Conservation (phyloP, 345 rosid genomes). For the Aquilaria malaccensis region DNA sequence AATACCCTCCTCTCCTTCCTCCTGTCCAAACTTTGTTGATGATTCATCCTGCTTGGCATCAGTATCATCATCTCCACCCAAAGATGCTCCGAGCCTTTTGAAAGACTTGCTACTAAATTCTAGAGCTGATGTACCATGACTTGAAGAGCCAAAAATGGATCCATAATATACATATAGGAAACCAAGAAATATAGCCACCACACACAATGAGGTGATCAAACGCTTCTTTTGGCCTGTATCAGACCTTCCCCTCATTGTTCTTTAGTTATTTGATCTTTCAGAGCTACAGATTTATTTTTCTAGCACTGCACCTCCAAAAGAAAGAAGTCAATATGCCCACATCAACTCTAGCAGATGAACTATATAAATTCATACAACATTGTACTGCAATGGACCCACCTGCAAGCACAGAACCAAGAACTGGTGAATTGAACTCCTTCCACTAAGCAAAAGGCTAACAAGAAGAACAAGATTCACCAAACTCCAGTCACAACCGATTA, state of each 20-base stretch:
- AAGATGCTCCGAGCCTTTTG: slow-evolving; percentile 73
- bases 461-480: too few species aligned
- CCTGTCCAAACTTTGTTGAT: slow-evolving; percentile 34
- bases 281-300: slow-evolving; percentile 16
- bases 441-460: too few species aligned
- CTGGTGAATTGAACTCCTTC: too few species aligned
- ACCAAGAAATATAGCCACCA: slow-evolving; percentile 49
- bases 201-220: slow-evolving; percentile 45
- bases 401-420: too few species aligned
- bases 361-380: too few species aligned
- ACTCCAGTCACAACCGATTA: too few species aligned
- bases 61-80: slow-evolving; percentile 76
- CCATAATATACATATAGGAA: slow-evolving; percentile 68
- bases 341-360: too few species aligned
- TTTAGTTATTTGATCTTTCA: slow-evolving; percentile 9
- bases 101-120: slow-evolving; percentile 67
- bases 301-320: slow-evolving; percentile 1
- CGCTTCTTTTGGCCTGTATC: slow-evolving; percentile 89
- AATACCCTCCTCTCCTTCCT: slow-evolving; percentile 38
- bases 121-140: slow-evolving; percentile 57
- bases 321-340: too few species aligned
- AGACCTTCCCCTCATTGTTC: slow-evolving; percentile 84
- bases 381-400: too few species aligned
- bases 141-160: slow-evolving; percentile 57
- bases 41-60: slow-evolving; percentile 58